Conservation (phyloP, 495 filamentous ascomycete genomes). For the Aspergillus haitiensis region DNA sequence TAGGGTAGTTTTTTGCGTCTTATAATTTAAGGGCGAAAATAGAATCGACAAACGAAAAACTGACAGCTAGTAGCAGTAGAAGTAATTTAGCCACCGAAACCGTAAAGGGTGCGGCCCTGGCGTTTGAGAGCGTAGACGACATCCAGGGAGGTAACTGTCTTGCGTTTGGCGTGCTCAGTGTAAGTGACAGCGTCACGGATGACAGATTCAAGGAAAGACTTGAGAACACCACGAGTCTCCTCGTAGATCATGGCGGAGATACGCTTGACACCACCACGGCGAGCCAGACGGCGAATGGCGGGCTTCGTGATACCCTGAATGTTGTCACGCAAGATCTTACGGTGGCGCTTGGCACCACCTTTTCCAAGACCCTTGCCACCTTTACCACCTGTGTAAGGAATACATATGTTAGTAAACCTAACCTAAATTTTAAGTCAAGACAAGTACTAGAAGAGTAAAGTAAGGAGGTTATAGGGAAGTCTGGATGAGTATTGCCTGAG, state of each 20-base stretch:
- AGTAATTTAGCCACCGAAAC: constrained; percentile 89
- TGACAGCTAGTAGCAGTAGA: neutral
- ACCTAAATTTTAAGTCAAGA: neutral
- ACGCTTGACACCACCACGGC: constrained; percentile 65
- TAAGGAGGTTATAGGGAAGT: too few species aligned
- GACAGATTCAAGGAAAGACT: constrained; percentile 65
- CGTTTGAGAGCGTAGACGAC: constrained; percentile 95
- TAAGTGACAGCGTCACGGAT: constrained; percentile 96
- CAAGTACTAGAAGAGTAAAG: neutral
- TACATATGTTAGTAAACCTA: constrained; percentile 23
- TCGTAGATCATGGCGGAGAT: constrained; percentile 71
- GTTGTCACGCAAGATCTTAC: constrained; percentile 99
- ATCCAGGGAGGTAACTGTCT: constrained; percentile 94
- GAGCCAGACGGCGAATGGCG: constrained; percentile 66
- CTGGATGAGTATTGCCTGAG: too few species aligned
- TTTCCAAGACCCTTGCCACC: constrained; percentile 85
- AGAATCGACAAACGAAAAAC: too few species aligned
- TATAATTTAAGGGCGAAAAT: too few species aligned
- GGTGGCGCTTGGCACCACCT: constrained; percentile 97
- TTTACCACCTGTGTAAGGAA: constrained; percentile 69
- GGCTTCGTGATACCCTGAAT: constrained; percentile 85
- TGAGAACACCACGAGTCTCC: constrained; percentile 67
- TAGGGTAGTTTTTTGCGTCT: too few species aligned
- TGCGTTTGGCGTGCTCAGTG: constrained; percentile 96
- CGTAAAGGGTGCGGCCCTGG: constrained; percentile 94